These are phyloP conservation scores for Hylodesmum podocarpum DNA, from an alignment of 306 rosid species.

Conservation along the genomic window DNA sequence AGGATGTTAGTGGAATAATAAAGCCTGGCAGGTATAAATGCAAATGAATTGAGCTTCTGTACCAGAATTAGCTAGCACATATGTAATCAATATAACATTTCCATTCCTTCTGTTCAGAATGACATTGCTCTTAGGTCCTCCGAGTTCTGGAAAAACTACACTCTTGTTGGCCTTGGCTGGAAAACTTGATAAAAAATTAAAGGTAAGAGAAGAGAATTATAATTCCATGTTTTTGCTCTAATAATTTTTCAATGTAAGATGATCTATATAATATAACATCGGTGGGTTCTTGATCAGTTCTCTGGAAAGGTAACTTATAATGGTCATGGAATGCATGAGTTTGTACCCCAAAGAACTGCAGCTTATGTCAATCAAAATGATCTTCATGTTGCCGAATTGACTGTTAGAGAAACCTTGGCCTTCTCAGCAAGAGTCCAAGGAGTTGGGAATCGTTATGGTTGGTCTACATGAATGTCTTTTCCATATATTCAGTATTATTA, in stretches of 20 bases:
- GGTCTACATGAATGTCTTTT: no score
- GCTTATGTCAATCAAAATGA: constrained; percentile 72
- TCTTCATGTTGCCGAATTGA: constrained; percentile 64
- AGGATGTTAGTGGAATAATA: constrained; percentile 67
- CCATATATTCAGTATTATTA: no score
- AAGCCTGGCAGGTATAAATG: constrained; percentile 71
- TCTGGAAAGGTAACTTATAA: constrained; percentile 59
- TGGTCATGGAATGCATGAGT: constrained; percentile 65
- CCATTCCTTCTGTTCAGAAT: no score
- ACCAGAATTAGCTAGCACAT: no score
- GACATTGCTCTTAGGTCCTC: no score
- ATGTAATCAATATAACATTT: no score
- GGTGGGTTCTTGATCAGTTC: constrained; percentile 32
- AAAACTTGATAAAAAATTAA: constrained; percentile 53
- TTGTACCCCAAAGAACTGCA: constrained; percentile 65
- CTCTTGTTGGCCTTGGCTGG: constrained; percentile 69
- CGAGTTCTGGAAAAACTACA: no score
- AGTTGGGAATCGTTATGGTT: constrained; percentile 51
- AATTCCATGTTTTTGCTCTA: not conserved
- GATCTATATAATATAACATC: not conserved
- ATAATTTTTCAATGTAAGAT: not conserved
- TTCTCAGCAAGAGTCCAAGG: constrained; percentile 80
- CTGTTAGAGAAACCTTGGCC: constrained; percentile 70
- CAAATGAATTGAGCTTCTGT: no score
- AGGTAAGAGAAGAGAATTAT: constrained; percentile 38